phyloP scores from a whole-genome alignment of 2,329 filamentous ascomycete species.

The Torrubiella hemipterigena region DNA sequence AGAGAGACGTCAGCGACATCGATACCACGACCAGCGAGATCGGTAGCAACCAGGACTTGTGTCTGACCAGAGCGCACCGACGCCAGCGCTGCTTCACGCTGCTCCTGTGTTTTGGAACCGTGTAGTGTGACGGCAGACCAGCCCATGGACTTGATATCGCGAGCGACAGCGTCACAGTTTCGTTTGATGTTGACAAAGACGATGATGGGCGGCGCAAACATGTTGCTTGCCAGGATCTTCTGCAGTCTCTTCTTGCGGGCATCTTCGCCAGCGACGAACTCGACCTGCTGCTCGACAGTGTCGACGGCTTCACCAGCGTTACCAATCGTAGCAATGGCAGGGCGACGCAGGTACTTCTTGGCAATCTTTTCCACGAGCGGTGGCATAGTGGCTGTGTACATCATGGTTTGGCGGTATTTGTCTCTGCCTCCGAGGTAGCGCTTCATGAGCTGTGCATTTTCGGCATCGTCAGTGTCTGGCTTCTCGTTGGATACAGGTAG shows the following conservation, averaged over 20 bases:
- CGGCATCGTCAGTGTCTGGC: constrained; percentile 84
- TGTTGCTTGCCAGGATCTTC: constrained; percentile 71
- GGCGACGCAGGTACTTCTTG: constrained; percentile 88
- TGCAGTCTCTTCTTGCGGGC: constrained; percentile 92
- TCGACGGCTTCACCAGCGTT: constrained; percentile 93
- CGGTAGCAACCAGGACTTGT: constrained; percentile 87
- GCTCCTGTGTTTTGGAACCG: constrained; percentile 93
- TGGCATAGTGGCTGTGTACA: constrained; percentile 99
- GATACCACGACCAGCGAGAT: constrained; percentile 93
- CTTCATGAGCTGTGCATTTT: constrained; percentile 77
- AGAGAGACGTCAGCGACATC: constrained; percentile 89
- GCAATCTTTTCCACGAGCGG: constrained; percentile 85
- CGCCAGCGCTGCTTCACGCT: constrained; percentile 83
- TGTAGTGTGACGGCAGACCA: constrained; percentile 85
- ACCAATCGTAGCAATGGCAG: constrained; percentile 88
- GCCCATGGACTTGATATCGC: constrained; percentile 90
- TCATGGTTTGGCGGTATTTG: constrained; percentile 95
- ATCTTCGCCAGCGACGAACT: constrained; percentile 83
- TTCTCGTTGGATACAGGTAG: constrained; percentile 90
- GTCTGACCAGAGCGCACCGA: constrained; percentile 71
- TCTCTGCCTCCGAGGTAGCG: constrained; percentile 62
- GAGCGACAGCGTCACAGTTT: constrained; percentile 90
- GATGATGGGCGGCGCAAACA: constrained; percentile 84
- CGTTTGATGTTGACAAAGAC: constrained; percentile 99
- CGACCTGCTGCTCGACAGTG: constrained; percentile 93